A percentile compares a stretch with the other conserved stretches of the same genome.
Evolutionary conservation across 2,329 filamentous ascomycete species (phyloP).

Genomic region (Fusarium nodosum): DNA sequence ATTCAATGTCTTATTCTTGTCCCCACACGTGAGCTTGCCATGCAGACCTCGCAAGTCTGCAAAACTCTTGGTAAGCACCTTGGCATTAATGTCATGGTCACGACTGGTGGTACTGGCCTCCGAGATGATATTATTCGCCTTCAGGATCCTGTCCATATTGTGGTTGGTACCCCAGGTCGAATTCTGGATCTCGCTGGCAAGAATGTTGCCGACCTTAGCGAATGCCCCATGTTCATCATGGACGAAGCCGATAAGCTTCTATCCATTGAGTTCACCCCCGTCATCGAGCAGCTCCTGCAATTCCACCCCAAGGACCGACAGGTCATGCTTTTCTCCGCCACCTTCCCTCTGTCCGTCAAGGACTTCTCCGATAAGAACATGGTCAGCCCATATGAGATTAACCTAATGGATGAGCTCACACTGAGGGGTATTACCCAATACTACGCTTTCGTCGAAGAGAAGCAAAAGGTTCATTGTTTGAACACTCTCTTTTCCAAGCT

Average conservation of each 20-base stretch:
- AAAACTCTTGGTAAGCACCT: conserved; percentile 98
- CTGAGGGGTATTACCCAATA: conserved; percentile 98
- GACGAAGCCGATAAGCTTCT: conserved; percentile 98
- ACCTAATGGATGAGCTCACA: conserved; percentile 99
- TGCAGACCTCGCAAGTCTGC: conserved; percentile 99
- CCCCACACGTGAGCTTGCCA: conserved; percentile 94
- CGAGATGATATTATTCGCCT: conserved; percentile 97
- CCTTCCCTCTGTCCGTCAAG: conserved; percentile 97
- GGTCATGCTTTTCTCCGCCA: conserved; percentile 99
- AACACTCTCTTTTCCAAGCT: conserved; percentile 99
- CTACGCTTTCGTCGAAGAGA: conserved; percentile 99
- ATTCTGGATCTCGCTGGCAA: conserved; percentile 97
- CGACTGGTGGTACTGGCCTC: conserved; percentile 93
- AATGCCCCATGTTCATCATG: conserved; percentile 99
- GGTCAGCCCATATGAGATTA: conserved; percentile 96
- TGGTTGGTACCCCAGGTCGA: conserved; percentile 96
- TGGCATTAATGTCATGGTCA: conserved; percentile 98
- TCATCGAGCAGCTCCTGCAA: conserved; percentile 94
- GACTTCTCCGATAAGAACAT: conserved; percentile 99
- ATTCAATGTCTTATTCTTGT: conserved; percentile 97
- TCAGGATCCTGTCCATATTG: conserved; percentile 94
- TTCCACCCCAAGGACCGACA: conserved; percentile 98
- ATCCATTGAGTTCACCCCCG: conserved; percentile 95
- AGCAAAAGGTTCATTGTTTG: conserved; percentile 98
- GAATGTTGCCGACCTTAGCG: conserved; percentile 93